A percentile compares a stretch with the other conserved stretches of the same genome.
phyloP scores from a whole-genome alignment of 306 rosid genomes.

The Cucurbita argyrosperma region DNA sequence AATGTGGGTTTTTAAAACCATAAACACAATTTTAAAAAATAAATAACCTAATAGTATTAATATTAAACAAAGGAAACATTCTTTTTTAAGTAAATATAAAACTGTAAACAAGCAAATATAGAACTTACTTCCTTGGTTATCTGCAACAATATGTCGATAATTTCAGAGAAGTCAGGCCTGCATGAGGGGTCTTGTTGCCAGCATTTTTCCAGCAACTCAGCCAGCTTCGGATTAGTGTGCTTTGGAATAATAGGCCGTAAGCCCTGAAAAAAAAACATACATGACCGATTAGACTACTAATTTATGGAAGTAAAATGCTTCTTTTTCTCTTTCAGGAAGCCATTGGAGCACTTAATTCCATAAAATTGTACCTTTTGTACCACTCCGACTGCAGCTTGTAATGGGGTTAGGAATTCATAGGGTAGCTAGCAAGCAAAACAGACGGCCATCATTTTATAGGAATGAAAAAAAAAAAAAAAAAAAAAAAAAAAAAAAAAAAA shows the following conservation, averaged over 20 bases:
- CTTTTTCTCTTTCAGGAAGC: not conserved
- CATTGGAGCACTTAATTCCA: not conserved
- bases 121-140: constrained; percentile 51
- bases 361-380: constrained; percentile 59
- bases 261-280: constrained; percentile 33
- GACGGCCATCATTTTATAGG: not conserved
- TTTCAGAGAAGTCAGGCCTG: constrained; percentile 75
- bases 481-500: not conserved
- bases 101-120: not conserved
- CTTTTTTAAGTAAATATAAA: not conserved
- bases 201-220: constrained; percentile 64
- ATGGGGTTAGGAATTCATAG: constrained; percentile 75
- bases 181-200: constrained; percentile 82
- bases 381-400: constrained; percentile 98
- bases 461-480: not conserved
- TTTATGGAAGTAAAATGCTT: not conserved
- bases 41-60: no score
- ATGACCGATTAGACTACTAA: not conserved
- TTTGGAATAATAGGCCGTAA: constrained; percentile 77
- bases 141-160: constrained; percentile 55
- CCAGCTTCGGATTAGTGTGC: constrained; percentile 66
- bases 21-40: no score
- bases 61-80: no score
- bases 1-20: no score
- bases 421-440: constrained; percentile 61